Evolutionary conservation across 768 basidiomycete species (phyloP), one percentile per base, ranked within the genome.

Genomic region (Tephrocybe sp.): DNA sequence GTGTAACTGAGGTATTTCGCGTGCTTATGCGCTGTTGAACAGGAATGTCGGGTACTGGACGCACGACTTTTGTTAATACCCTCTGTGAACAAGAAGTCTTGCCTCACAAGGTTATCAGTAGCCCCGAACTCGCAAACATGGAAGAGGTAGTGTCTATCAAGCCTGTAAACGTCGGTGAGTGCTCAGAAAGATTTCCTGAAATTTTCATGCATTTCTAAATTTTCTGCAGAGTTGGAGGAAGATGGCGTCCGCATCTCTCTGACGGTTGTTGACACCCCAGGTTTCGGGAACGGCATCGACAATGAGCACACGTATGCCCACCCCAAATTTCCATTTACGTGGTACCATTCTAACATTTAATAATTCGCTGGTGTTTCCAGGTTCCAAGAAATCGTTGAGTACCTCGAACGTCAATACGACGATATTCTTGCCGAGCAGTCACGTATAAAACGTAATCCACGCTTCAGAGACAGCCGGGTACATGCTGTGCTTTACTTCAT

Each of bases 61-160:
- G 90, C 47, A 93, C 91, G 37, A 93, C 92, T 33, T 93, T 95
- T 61, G 88, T 95, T 64, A 95, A 95, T 74, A 94, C 92, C 36
- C 83, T 95, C 38, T 90, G 89, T 70, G 91, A 93, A 68, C 78
- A 83, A 4, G 81, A 86, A 56, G 85, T 93, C 21, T 73, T 93
- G 47, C 58, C 71, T 3, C 90, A 91, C 75, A 86, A 87, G 66
- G 71, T 78, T 33, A 73, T 71, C 48, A 81, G 84, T 58, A 74
- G 70, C 51, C 85, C 91, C 12, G 81, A 84, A 59, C 74, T 75
- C 21, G 88, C 90, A n/a, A 86, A 91, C 65, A 73, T 84, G 25
- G 91, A 93, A 72, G 79, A 83, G 59, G 78, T 79, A 42, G 83
- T 93, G 62, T 78, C 76, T 65, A 93, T 93, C 68, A 88, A 89